Conservation (phyloP, 176 grass and related monocot species). For the Aegilops bicornis region DNA sequence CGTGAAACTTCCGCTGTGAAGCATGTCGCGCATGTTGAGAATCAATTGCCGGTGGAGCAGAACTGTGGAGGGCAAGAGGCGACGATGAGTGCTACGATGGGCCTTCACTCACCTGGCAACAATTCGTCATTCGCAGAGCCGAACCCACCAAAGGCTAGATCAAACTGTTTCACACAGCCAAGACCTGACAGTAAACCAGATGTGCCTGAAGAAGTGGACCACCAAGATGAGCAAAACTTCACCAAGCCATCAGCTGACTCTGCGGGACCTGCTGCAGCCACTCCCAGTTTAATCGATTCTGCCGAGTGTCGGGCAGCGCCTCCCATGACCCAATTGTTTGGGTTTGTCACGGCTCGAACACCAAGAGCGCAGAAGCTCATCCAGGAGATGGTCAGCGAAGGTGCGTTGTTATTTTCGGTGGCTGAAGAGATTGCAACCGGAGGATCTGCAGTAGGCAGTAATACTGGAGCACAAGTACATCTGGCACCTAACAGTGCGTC, state of each 20-base stretch:
- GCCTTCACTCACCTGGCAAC: not conserved
- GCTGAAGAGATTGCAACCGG: not conserved
- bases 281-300: not conserved
- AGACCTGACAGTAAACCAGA: not conserved
- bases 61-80: not conserved
- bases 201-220: not conserved
- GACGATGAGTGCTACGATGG: not conserved
- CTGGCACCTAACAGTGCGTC: not conserved
- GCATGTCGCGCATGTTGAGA: slow-evolving; percentile 4
- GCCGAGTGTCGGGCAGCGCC: not conserved
- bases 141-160: not conserved
- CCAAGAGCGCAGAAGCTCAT: slow-evolving; percentile 31
- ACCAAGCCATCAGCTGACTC: not conserved
- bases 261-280: not conserved
- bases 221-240: not conserved
- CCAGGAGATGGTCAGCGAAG: slow-evolving; percentile 42
- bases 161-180: not conserved
- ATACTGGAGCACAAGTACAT: not conserved
- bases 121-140: not conserved
- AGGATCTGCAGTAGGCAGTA: not conserved
- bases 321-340: slow-evolving; percentile 15
- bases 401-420: slow-evolving; percentile 32
- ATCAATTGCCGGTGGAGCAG: not conserved
- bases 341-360: not conserved
- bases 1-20: slow-evolving; percentile 10